These are phyloP conservation scores for Clarireedia sp. DNA, from an alignment of 2,329 filamentous ascomycete species.

Conservation along the genomic window DNA sequence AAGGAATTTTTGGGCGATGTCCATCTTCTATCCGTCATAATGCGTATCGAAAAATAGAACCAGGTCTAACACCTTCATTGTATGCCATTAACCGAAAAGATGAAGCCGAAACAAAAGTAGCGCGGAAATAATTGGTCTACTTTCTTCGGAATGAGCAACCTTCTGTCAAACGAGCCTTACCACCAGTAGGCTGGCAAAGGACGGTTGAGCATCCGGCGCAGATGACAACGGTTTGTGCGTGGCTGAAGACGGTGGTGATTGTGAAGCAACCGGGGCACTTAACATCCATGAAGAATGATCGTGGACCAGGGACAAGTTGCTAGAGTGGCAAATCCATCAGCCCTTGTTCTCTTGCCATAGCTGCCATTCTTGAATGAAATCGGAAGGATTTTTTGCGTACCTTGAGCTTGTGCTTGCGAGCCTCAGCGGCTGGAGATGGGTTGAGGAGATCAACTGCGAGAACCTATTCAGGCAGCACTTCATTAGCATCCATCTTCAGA, in stretches of 20 bases:
- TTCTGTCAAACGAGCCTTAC: slow-evolving; percentile 97
- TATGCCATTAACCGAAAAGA: slow-evolving; percentile 23
- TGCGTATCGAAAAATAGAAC: slow-evolving; percentile 31
- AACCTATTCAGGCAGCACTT: slow-evolving; percentile 58
- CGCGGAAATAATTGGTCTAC: slow-evolving; percentile 54
- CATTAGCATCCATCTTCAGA: slow-evolving; percentile 39
- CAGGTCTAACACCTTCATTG: slow-evolving; percentile 23
- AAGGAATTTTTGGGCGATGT: slow-evolving; percentile 45
- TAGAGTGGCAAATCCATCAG: slow-evolving; percentile 31
- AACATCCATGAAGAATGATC: slow-evolving; percentile 99
- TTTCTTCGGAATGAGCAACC: slow-evolving; percentile 99
- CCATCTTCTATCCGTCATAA: slow-evolving; percentile 67
- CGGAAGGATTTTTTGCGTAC: slow-evolving; percentile 44
- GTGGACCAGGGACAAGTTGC: slow-evolving; percentile 90
- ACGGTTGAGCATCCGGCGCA: slow-evolving; percentile 99
- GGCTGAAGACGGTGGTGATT: slow-evolving; percentile 99
- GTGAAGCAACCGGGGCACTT: slow-evolving; percentile 99
- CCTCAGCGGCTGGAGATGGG: slow-evolving; percentile 94
- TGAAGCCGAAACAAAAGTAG: slow-evolving; percentile 34
- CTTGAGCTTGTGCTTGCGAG: slow-evolving; percentile 99
- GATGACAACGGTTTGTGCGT: slow-evolving; percentile 99
- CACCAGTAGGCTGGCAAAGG: slow-evolving; percentile 98
- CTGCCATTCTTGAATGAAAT: not conserved
- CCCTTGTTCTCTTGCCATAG: not conserved
- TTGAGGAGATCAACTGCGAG: slow-evolving; percentile 99